These are phyloP conservation scores for Rutstroemia sp. DNA, from an alignment of 2,329 filamentous ascomycete species.

Conservation along the genomic window DNA sequence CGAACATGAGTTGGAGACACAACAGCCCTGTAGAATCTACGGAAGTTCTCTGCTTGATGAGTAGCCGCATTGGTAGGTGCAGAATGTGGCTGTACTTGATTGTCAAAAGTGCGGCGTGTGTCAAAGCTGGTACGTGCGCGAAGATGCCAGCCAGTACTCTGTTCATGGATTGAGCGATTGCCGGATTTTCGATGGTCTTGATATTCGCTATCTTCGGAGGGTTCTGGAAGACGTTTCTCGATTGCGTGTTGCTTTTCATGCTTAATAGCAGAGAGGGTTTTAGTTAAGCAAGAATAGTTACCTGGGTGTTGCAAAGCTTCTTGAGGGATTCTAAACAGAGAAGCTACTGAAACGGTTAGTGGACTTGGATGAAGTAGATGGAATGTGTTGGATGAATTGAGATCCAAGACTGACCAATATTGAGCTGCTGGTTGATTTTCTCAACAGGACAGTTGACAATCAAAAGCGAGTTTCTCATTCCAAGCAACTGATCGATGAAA, in stretches of 20 bases:
- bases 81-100: constrained; percentile 36
- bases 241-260: background rate
- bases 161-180: constrained; percentile 7
- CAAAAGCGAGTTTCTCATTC: constrained; percentile 21
- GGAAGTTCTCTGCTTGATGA: constrained; percentile 58
- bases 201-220: constrained; percentile 18
- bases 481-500: constrained; percentile 21
- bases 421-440: constrained; percentile 23
- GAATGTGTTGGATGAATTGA: background rate
- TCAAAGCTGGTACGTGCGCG: constrained; percentile 24
- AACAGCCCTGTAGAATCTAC: constrained; percentile 61
- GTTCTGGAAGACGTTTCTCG: background rate
- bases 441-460: constrained; percentile 18
- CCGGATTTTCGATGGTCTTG: background rate
- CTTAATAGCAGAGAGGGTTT: background rate
- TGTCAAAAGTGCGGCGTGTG: constrained; percentile 24
- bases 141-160: constrained; percentile 24
- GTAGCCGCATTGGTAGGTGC: constrained; percentile 46
- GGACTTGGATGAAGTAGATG: background rate
- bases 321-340: constrained; percentile 21
- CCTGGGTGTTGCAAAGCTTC: constrained; percentile 19
- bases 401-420: constrained; percentile 20
- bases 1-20: constrained; percentile 59
- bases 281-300: constrained; percentile 14
- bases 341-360: constrained; percentile 13